Evolutionary conservation across 306 rosid species (phyloP).

Genomic region (Ammopiptanthus mongolicus): DNA sequence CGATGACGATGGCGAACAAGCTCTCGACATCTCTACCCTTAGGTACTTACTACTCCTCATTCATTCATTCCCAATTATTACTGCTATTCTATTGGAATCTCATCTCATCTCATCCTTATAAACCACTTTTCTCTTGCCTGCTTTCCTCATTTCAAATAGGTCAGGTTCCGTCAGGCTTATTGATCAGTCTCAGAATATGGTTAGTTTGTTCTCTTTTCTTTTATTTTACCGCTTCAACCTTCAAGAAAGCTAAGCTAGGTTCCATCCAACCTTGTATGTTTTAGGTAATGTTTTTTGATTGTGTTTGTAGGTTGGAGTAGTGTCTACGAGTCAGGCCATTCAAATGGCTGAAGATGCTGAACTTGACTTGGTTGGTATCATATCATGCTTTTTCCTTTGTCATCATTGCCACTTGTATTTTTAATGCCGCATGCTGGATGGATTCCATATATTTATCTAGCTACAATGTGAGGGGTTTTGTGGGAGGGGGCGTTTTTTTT

Average conservation of each 20-base stretch:
- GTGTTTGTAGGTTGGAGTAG: constrained; percentile 66
- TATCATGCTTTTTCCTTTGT: constrained; percentile 14
- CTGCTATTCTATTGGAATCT: neutral
- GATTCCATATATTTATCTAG: neutral
- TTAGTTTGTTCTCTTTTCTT: neutral
- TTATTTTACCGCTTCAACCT: too few relatives aligned
- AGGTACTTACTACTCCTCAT: constrained; percentile 28
- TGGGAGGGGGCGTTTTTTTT: too few relatives aligned
- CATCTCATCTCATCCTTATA: neutral
- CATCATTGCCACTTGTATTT: neutral
- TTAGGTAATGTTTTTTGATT: neutral
- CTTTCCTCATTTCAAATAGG: constrained; percentile 45
- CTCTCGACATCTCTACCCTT: constrained; percentile 57
- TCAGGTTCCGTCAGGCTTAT: constrained; percentile 82
- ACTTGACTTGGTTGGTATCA: constrained; percentile 93
- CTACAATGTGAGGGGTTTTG: neutral
- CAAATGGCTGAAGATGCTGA: constrained; percentile 71
- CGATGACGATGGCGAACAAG: constrained; percentile 29
- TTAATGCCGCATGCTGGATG: neutral
- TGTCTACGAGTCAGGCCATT: constrained; percentile 65
- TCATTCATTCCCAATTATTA: neutral
- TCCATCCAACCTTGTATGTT: too few relatives aligned
- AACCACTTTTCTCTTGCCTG: neutral
- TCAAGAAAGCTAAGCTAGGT: neutral
- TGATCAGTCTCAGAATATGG: constrained; percentile 88